Evolutionary conservation across 192 early-diverging fungal species (phyloP).

Genomic region (Chytriomyces confervae): DNA sequence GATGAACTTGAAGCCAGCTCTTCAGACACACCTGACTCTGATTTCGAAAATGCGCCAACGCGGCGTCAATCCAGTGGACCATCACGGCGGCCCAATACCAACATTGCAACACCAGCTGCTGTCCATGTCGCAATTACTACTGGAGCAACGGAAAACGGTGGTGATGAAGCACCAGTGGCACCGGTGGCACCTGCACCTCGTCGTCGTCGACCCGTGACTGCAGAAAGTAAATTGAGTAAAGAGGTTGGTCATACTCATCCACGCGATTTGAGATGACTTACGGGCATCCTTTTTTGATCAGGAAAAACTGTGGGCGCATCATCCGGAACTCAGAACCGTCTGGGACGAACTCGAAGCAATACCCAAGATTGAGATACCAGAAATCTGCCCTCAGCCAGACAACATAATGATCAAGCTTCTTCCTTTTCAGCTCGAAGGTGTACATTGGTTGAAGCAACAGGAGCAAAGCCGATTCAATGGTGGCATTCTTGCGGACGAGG

Average conservation of each 20-base stretch:
- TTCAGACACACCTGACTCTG: too few relatives aligned
- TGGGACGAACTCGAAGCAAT: constrained; percentile 63
- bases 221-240: not conserved
- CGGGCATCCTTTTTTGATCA: not conserved
- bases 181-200: not conserved
- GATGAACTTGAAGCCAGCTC: not conserved
- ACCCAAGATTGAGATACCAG: constrained; percentile 32
- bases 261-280: not conserved
- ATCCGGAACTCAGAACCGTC: constrained; percentile 66
- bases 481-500: constrained; percentile 26
- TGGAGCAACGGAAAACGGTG: not conserved
- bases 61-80: too few relatives aligned
- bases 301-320: constrained; percentile 34
- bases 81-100: too few relatives aligned
- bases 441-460: constrained; percentile 78
- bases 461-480: constrained; percentile 57
- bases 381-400: constrained; percentile 60
- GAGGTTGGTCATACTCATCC: not conserved
- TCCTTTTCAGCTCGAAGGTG: constrained; percentile 82
- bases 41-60: too few relatives aligned
- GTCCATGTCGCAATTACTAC: too few relatives aligned
- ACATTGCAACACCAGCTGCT: too few relatives aligned
- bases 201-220: not conserved
- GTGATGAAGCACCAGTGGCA: not conserved
- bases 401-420: constrained; percentile 75